These are phyloP conservation scores for Metarhizium sp. DNA, from an alignment of 2,329 filamentous ascomycete species.

Conservation along the genomic window DNA sequence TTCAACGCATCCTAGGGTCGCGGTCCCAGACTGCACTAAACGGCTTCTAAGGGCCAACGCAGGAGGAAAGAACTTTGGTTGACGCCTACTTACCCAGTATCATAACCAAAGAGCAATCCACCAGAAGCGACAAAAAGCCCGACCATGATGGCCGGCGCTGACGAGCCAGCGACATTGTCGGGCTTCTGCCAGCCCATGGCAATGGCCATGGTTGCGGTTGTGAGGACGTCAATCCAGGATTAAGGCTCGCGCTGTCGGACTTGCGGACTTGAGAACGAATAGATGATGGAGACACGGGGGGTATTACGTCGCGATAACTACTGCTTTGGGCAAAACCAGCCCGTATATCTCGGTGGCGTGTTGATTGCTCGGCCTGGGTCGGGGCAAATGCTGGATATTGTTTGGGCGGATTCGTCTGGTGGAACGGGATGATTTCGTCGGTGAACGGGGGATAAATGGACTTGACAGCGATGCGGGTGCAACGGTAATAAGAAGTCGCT, in stretches of 20 bases:
- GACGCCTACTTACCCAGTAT: constrained; percentile 49
- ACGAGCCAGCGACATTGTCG: constrained; percentile 64
- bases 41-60: too few relatives aligned
- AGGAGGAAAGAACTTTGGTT: not conserved
- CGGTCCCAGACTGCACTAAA: too few relatives aligned
- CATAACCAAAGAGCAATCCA: constrained; percentile 61
- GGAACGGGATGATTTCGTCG: not conserved
- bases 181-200: constrained; percentile 67
- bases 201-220: constrained; percentile 48
- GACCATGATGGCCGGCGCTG: constrained; percentile 63
- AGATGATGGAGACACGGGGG: not conserved
- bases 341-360: not conserved
- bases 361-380: not conserved
- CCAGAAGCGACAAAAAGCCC: constrained; percentile 62
- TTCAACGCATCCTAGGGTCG: too few relatives aligned
- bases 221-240: constrained; percentile 40
- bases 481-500: not conserved
- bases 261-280: not conserved
- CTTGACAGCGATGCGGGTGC: not conserved
- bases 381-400: not conserved
- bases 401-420: not conserved
- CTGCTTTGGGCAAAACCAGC: not conserved
- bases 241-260: constrained; percentile 4
- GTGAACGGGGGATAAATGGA: not conserved
- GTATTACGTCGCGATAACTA: not conserved